These are phyloP conservation scores for Botrytis pseudocinerea DNA, from an alignment of 2,329 filamentous ascomycete species.

Conservation along the genomic window DNA sequence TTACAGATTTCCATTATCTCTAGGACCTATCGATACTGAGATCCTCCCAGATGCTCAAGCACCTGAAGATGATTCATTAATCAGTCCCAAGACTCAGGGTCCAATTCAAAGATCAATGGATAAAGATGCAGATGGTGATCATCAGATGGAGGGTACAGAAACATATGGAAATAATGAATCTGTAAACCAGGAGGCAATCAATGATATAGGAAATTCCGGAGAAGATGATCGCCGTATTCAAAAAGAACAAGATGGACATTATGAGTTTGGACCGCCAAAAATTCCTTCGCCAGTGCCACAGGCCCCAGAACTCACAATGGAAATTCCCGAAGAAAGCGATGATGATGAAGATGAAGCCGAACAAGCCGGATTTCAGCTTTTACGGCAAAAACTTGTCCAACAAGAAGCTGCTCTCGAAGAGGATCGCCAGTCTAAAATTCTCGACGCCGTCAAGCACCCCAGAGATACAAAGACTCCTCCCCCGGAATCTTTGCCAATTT, in stretches of 20 bases:
- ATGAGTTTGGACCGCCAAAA: not conserved
- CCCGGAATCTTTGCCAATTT: slow-evolving; percentile 34
- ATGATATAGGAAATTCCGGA: not conserved
- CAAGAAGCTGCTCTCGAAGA: slow-evolving; percentile 24
- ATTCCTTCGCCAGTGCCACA: slow-evolving; percentile 12
- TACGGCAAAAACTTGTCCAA: slow-evolving; percentile 14
- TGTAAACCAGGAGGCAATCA: not conserved
- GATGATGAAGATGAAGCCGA: slow-evolving; percentile 29
- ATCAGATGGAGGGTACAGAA: slow-evolving; percentile 8
- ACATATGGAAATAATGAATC: not conserved
- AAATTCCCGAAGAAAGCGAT: slow-evolving; percentile 29
- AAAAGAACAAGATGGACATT: not conserved
- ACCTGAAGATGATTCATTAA: slow-evolving; percentile 9
- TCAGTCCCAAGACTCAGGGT: slow-evolving; percentile 13
- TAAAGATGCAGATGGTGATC: slow-evolving; percentile 5
- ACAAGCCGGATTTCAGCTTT: slow-evolving; percentile 21
- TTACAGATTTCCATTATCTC: not conserved
- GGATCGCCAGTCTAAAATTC: slow-evolving; percentile 20
- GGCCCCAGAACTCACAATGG: slow-evolving; percentile 22
- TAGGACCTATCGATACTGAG: not conserved
- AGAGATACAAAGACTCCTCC: slow-evolving; percentile 40
- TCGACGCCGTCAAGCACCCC: slow-evolving; percentile 30
- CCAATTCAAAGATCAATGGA: not conserved
- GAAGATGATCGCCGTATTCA: not conserved
- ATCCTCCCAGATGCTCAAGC: slow-evolving; percentile 17